Conservation (phyloP, 805 yeast species). For the Metschnikowia cerradonensis region DNA sequence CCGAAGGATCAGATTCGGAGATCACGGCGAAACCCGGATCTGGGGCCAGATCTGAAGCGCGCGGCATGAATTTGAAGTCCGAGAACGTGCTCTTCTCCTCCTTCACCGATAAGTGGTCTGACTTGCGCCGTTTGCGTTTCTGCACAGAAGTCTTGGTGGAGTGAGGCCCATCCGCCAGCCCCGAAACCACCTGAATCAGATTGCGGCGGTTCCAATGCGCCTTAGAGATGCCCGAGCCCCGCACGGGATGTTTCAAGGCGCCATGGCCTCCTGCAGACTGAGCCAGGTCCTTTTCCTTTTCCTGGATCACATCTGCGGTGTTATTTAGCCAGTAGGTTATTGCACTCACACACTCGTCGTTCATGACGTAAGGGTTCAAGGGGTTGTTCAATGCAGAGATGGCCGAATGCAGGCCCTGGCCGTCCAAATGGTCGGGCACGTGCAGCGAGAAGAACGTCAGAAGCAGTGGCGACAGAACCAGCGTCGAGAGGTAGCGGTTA, state of each 20-base stretch:
- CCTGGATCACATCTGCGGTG: constrained; percentile 15
- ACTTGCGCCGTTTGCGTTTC: constrained; percentile 14
- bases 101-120: neutral
- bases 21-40: constrained; percentile 3
- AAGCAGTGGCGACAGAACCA: constrained; percentile 15
- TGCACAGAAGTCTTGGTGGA: constrained; percentile 6
- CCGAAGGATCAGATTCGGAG: neutral
- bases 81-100: constrained; percentile 5
- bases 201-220: constrained; percentile 17
- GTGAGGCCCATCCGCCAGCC: neutral
- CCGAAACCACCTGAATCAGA: constrained; percentile 12
- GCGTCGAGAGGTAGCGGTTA: constrained; percentile 13
- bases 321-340: constrained; percentile 32
- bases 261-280: neutral
- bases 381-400: constrained; percentile 10
- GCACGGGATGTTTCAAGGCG: constrained; percentile 20
- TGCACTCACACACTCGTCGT: constrained; percentile 39
- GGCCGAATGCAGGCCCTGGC: neutral
- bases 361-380: constrained; percentile 23
- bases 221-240: constrained; percentile 25
- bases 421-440: constrained; percentile 2
- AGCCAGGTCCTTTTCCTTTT: constrained; percentile 10
- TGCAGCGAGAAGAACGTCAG: constrained; percentile 12
- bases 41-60: neutral
- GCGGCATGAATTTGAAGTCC: neutral